These are phyloP conservation scores for Globisporangium heterothallicum DNA, from an alignment of 352 stramenopile genomes.

Conservation along the genomic window DNA sequence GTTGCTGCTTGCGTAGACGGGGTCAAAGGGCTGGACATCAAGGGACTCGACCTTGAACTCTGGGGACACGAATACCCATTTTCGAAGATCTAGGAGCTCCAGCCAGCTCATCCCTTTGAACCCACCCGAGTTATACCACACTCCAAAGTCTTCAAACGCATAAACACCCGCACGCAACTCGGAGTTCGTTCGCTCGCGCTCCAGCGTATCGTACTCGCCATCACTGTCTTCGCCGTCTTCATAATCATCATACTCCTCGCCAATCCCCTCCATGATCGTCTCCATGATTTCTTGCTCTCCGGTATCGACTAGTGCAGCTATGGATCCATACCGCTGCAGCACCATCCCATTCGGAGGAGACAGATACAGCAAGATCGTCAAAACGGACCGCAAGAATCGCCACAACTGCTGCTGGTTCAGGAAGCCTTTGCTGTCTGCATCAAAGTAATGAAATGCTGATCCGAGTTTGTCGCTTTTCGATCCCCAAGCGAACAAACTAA, in stretches of 20 bases:
- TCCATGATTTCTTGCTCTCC: conserved; percentile 78
- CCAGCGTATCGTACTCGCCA: conserved; percentile 1
- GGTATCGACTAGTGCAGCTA: conserved; percentile 71
- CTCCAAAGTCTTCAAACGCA: conserved; percentile 80
- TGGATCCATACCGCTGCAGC: conserved; percentile 49
- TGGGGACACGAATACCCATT: conserved; percentile 77
- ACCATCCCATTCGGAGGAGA: conserved; percentile 58
- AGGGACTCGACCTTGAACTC: conserved; percentile 60
- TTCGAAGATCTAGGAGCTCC: conserved; percentile 79
- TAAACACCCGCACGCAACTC: conserved; percentile 54
- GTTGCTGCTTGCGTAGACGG: conserved; percentile 65
- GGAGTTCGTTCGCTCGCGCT: conserved; percentile 35
- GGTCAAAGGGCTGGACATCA: conserved; percentile 65
- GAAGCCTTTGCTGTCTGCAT: conserved; percentile 73
- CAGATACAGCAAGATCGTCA: conserved; percentile 70
- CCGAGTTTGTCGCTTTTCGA: conserved; percentile 85
- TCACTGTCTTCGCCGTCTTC: conserved; percentile 23
- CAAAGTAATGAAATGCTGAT: conserved; percentile 84
- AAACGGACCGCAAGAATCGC: conserved; percentile 75
- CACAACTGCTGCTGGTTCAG: conserved; percentile 79
- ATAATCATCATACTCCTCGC: conserved; percentile 25
- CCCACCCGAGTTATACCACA: conserved; percentile 82
- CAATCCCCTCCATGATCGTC: conserved; percentile 55
- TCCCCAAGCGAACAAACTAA: conserved; percentile 74
- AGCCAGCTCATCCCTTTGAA: conserved; percentile 81